phyloP scores from a whole-genome alignment of 306 rosid species.

The Pyrus pyrifolia region DNA sequence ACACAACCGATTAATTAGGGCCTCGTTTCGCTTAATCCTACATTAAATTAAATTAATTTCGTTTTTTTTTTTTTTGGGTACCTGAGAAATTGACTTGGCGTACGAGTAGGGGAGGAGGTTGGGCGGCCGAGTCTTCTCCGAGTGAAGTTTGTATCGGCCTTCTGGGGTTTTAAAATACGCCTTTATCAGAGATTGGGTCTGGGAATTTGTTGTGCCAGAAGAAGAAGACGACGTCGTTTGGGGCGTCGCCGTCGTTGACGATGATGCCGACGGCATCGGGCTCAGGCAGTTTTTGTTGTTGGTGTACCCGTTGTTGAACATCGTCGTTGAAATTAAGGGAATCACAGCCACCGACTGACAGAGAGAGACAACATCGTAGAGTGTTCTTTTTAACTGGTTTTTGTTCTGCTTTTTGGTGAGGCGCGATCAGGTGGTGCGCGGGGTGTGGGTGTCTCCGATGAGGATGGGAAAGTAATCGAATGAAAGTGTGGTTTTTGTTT shows the following conservation, averaged over 20 bases:
- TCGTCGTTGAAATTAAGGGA: background rate
- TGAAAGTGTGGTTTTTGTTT: background rate
- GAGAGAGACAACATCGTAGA: background rate
- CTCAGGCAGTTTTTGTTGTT: conserved; percentile 1
- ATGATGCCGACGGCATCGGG: background rate
- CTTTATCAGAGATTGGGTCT: conserved; percentile 26
- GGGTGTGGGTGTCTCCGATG: background rate
- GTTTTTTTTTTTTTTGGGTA: conserved; percentile 1
- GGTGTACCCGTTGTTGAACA: conserved; percentile 13
- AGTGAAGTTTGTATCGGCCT: conserved; percentile 89
- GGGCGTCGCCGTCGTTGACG: background rate
- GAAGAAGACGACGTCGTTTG: conserved; percentile 2
- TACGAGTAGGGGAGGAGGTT: conserved; percentile 80
- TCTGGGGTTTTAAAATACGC: conserved; percentile 96
- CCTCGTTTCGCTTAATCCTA: background rate
- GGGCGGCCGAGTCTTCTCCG: conserved; percentile 88
- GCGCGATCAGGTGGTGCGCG: background rate
- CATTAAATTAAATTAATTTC: background rate
- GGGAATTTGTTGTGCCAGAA: background rate
- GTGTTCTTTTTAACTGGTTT: background rate
- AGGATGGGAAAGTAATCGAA: background rate
- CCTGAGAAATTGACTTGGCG: conserved; percentile 92
- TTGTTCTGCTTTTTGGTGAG: background rate
- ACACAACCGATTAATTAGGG: background rate
- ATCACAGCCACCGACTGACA: background rate